Percentiles rank a stretch among this genome's conserved stretches.
Conservation (phyloP, 768 basidiomycete genomes). For the Russula vinacea region DNA sequence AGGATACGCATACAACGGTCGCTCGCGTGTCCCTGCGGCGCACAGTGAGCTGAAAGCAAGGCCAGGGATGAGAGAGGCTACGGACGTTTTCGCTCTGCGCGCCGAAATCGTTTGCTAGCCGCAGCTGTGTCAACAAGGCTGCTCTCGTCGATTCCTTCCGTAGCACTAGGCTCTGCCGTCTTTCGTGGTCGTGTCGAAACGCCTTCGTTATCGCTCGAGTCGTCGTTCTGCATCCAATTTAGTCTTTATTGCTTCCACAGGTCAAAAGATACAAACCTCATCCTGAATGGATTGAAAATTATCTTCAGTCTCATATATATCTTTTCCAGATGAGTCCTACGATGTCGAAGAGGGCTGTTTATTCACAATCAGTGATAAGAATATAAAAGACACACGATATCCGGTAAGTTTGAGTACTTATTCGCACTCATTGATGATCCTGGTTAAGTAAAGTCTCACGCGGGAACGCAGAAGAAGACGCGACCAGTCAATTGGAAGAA, state of each 20-base stretch:
- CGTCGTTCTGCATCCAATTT: constrained; percentile 44
- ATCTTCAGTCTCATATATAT: constrained; percentile 91
- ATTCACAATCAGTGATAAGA: neutral
- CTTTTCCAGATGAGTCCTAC: constrained; percentile 79
- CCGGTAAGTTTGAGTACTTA: constrained; percentile 89
- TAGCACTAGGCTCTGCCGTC: constrained; percentile 42
- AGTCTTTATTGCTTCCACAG: neutral
- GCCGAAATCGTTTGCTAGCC: constrained; percentile 66
- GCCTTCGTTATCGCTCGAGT: constrained; percentile 66
- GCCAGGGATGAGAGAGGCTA: constrained; percentile 5
- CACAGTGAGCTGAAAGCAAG: constrained; percentile 35
- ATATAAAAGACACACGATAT: constrained; percentile 61
- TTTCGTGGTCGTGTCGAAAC: constrained; percentile 42
- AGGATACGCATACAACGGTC: constrained; percentile 64
- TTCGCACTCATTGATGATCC: constrained; percentile 35
- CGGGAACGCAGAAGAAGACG: neutral
- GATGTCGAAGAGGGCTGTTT: neutral
- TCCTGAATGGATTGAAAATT: constrained; percentile 52
- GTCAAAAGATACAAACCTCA: constrained; percentile 44
- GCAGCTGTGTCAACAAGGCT: constrained; percentile 62
- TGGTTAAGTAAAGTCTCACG: neutral
- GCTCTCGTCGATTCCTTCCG: constrained; percentile 69
- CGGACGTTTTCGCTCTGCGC: constrained; percentile 60
- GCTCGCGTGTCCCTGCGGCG: constrained; percentile 42
- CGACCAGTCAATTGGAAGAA: neutral